phyloP scores from a whole-genome alignment of 768 basidiomycete species.

The Agaricus sinodeliciosus region DNA sequence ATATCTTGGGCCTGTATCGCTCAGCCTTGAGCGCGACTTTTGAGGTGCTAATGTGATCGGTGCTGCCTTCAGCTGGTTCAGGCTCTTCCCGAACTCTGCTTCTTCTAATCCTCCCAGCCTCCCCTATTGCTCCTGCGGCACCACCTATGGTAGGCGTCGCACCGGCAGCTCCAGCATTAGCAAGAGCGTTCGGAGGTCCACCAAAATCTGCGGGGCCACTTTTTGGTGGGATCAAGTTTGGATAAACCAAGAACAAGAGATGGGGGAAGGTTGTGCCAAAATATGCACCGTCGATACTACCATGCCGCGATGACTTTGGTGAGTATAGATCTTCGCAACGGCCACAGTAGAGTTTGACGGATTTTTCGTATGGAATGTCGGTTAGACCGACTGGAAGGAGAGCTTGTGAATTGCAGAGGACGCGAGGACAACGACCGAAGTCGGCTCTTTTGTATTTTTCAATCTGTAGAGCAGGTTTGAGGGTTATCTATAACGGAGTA shows the following conservation, averaged over 20 bases:
- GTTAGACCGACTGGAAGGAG: slow-evolving; percentile 96
- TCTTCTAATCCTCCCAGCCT: slow-evolving; percentile 18
- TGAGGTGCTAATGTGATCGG: slow-evolving; percentile 71
- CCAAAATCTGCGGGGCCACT: slow-evolving; percentile 36
- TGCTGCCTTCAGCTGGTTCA: slow-evolving; percentile 54
- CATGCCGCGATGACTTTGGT: slow-evolving; percentile 94
- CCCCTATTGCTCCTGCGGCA: slow-evolving; percentile 15
- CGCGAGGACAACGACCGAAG: slow-evolving; percentile 97
- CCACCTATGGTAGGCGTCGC: neutral
- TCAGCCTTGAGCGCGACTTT: slow-evolving; percentile 85
- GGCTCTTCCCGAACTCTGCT: slow-evolving; percentile 40
- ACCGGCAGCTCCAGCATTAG: slow-evolving; percentile 6
- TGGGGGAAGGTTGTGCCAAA: slow-evolving; percentile 99
- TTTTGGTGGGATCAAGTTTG: slow-evolving; percentile 85
- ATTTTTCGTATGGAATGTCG: slow-evolving; percentile 97
- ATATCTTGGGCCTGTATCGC: slow-evolving; percentile 87
- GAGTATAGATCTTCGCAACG: slow-evolving; percentile 98
- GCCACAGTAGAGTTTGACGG: slow-evolving; percentile 97
- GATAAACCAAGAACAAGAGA: slow-evolving; percentile 95
- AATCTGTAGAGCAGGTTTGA: slow-evolving; percentile 37
- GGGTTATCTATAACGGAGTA: neutral
- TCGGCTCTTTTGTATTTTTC: slow-evolving; percentile 99
- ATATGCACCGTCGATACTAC: slow-evolving; percentile 96
- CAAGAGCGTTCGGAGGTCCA: slow-evolving; percentile 4
- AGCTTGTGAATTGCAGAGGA: slow-evolving; percentile 89